phyloP scores from a whole-genome alignment of 2,329 filamentous ascomycete genomes.

The Aspergillus viridinutans region DNA sequence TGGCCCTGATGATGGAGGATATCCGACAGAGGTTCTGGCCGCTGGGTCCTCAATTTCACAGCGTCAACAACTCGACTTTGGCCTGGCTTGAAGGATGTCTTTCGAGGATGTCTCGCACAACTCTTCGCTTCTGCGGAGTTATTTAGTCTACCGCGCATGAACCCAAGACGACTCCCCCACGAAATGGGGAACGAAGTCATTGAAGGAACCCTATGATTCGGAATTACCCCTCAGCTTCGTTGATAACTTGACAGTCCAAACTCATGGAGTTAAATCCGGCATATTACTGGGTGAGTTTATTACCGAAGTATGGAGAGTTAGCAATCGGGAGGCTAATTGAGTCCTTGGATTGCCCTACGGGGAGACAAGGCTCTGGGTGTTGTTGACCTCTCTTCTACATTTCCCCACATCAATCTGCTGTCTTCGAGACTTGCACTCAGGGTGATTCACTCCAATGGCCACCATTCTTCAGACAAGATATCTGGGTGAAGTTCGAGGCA shows the following conservation, averaged over 20 bases:
- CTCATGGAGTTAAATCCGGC: neutral
- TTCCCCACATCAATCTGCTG: neutral
- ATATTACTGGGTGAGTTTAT: neutral
- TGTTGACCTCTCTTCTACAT: neutral
- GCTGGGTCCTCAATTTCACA: neutral
- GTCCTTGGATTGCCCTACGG: neutral
- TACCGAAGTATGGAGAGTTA: neutral
- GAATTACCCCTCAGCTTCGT: neutral
- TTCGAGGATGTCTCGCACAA: too few relatives aligned
- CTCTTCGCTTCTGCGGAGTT: too few relatives aligned
- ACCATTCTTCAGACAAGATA: slow-evolving; percentile 20
- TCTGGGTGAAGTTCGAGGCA: slow-evolving; percentile 28
- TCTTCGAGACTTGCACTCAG: neutral
- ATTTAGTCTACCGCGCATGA: too few relatives aligned
- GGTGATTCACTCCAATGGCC: neutral
- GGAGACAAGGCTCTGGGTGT: neutral
- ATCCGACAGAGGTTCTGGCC: neutral
- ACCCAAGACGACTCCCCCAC: too few relatives aligned
- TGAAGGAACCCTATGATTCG: neutral
- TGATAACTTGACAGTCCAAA: neutral
- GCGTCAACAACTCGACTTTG: too few relatives aligned
- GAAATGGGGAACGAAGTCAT: too few relatives aligned
- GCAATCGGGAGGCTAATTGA: too few relatives aligned
- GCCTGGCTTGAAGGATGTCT: too few relatives aligned
- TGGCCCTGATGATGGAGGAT: neutral